Percentiles rank a stretch among this genome's conserved stretches.
These are phyloP conservation scores for Chrysanthemum makinoi DNA, from an alignment of 129 eudicot species.

Conservation along the genomic window DNA sequence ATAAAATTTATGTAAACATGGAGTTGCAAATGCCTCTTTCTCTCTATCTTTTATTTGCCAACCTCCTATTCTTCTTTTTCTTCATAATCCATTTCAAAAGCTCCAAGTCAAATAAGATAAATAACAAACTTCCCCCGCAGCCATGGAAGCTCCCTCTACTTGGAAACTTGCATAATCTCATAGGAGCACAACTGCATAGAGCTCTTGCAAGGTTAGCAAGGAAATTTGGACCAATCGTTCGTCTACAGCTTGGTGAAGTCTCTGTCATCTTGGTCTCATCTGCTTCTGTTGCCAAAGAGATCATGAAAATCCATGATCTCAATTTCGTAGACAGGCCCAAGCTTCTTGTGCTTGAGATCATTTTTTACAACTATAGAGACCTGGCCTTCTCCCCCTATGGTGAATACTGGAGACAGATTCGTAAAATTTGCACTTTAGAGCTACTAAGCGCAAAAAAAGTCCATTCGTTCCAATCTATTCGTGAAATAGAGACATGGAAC, in stretches of 20 bases:
- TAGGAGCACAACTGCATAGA: conserved; percentile 22
- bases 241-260: conserved; percentile 32
- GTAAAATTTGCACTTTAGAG: not conserved
- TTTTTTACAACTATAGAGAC: conserved; percentile 8
- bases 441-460: conserved; percentile 2
- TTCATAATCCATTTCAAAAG: no score
- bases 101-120: no score
- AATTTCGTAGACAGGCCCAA: conserved; percentile 27
- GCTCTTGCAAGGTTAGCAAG: conserved; percentile 20
- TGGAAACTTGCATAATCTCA: conserved; percentile 14
- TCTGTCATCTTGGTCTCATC: conserved; percentile 26
- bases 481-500: conserved; percentile 4
- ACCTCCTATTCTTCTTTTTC: no score
- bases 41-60: no score
- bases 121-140: conserved; percentile 12
- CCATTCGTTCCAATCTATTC: not conserved
- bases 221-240: conserved; percentile 32
- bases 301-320: conserved; percentile 4
- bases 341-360: not conserved
- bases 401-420: no score
- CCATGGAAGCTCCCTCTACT: not conserved
- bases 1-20: no score
- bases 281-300: conserved; percentile 23
- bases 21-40: no score
- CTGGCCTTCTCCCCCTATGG: not conserved